A percentile compares a stretch with the other conserved stretches of the same genome.
These are phyloP conservation scores for Chaetomium olivaceum DNA, from an alignment of 2,329 filamentous ascomycete species.

Conservation along the genomic window DNA sequence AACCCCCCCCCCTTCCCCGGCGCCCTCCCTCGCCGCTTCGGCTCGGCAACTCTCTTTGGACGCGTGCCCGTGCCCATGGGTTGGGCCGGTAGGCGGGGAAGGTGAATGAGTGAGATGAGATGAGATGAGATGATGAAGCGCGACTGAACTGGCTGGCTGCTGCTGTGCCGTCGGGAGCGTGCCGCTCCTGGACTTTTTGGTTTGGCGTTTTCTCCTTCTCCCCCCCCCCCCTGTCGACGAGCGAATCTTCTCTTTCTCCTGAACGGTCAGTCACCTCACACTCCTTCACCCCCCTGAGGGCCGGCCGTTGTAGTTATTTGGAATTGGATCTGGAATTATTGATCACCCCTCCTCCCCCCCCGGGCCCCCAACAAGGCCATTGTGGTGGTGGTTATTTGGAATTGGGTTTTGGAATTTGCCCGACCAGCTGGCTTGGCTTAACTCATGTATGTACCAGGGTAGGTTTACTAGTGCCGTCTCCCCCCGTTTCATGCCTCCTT, in stretches of 20 bases:
- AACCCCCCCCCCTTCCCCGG: no score
- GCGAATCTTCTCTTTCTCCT: background rate
- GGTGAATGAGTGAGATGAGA: background rate
- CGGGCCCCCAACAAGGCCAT: no score
- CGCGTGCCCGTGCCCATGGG: no score
- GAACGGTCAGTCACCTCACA: background rate
- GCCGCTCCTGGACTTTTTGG: background rate
- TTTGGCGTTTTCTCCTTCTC: no score
- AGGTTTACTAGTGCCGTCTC: background rate
- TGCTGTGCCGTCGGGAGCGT: background rate
- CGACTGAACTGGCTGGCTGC: background rate
- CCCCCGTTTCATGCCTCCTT: background rate
- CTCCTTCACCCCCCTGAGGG: background rate
- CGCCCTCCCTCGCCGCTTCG: no score
- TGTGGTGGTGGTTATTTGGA: no score
- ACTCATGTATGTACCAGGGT: background rate
- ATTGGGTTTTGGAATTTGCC: no score
- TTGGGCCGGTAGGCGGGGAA: no score
- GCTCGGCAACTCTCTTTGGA: no score
- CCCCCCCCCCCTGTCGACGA: background rate
- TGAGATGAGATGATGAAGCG: background rate
- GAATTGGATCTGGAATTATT: background rate
- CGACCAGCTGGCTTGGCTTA: background rate
- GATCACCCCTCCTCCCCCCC: no score
- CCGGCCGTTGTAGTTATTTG: background rate